phyloP scores from a whole-genome alignment of 139 green algal species.

The Chlamydomonas incerta region DNA sequence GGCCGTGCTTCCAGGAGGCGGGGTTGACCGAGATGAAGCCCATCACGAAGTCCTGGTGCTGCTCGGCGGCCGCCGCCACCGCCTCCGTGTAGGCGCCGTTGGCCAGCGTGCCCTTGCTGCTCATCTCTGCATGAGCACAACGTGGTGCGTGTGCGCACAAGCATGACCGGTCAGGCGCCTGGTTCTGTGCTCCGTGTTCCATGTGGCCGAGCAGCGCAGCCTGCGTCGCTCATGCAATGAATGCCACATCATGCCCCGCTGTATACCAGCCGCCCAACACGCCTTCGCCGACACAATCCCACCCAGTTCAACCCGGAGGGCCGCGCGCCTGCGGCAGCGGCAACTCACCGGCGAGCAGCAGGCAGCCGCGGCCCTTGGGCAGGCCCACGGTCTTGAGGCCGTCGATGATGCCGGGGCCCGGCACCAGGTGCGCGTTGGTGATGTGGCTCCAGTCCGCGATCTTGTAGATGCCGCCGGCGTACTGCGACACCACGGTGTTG shows the following conservation, averaged over 20 bases:
- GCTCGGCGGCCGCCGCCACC: conserved; percentile 82
- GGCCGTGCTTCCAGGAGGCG: conserved; percentile 77
- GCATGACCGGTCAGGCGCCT: too few relatives aligned
- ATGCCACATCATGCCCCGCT: too few relatives aligned
- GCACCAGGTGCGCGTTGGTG: conserved; percentile 97
- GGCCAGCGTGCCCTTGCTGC: conserved; percentile 92
- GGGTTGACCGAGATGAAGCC: conserved; percentile 97
- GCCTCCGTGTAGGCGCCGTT: conserved; percentile 91
- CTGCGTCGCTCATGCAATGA: too few relatives aligned
- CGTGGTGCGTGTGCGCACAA: too few relatives aligned
- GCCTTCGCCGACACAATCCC: too few relatives aligned
- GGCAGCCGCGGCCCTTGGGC: conserved; percentile 63
- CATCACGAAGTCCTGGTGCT: conserved; percentile 95
- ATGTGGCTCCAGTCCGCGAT: conserved; percentile 97
- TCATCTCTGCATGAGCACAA: conserved; percentile 98
- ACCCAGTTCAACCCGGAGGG: too few relatives aligned
- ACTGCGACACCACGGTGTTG: conserved; percentile 97
- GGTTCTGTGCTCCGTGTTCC: too few relatives aligned
- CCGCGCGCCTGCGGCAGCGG: neutral
- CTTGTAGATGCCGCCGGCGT: conserved; percentile 72
- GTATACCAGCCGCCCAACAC: too few relatives aligned
- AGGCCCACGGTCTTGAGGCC: conserved; percentile 89
- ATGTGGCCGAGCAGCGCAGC: too few relatives aligned
- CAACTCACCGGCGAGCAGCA: conserved; percentile 64
- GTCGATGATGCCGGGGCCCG: conserved; percentile 97